Percentiles rank a stretch among this genome's conserved stretches.
Evolutionary conservation across 176 grass and related monocot genomes (phyloP).

Genomic region (Hordeum marinum): DNA sequence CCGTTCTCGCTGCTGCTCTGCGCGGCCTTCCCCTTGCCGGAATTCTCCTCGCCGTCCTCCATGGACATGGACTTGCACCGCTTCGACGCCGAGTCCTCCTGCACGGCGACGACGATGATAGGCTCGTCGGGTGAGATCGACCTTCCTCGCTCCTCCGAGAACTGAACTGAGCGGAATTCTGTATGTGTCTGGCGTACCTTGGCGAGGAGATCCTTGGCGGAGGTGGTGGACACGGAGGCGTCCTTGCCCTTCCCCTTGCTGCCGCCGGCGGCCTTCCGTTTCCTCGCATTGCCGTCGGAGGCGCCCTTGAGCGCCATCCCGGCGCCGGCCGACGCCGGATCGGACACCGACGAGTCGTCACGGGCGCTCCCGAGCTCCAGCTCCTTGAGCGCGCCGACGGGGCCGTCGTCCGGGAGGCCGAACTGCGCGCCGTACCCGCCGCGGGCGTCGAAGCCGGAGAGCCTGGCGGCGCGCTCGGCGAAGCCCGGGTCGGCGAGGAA

Average conservation of each 20-base stretch:
- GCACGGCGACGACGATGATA: not conserved
- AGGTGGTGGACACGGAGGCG: constrained; percentile 23
- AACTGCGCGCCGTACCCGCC: constrained; percentile 29
- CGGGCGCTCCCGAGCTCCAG: constrained; percentile 39
- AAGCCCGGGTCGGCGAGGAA: constrained; percentile 69
- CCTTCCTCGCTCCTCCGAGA: not conserved
- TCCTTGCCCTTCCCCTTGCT: constrained; percentile 89
- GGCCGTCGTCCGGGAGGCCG: constrained; percentile 40
- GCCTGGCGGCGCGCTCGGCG: constrained; percentile 57
- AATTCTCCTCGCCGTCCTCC: constrained; percentile 60
- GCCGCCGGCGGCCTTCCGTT: constrained; percentile 55
- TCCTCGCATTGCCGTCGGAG: constrained; percentile 64
- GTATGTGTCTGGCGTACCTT: constrained; percentile 38
- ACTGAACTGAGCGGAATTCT: constrained; percentile 17
- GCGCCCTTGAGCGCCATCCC: constrained; percentile 42
- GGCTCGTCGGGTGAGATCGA: not conserved
- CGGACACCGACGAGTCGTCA: constrained; percentile 84
- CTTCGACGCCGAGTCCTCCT: constrained; percentile 61
- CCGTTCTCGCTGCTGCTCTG: constrained; percentile 70
- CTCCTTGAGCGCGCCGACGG: constrained; percentile 36
- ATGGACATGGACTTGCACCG: constrained; percentile 55
- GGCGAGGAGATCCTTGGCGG: constrained; percentile 40
- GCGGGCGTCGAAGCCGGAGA: constrained; percentile 63
- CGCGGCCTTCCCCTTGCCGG: constrained; percentile 59
- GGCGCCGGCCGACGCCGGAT: constrained; percentile 58